Base-by-base conservation (phyloP, 257 asterid genomes). In the Gardenia jasminoides region DNA sequence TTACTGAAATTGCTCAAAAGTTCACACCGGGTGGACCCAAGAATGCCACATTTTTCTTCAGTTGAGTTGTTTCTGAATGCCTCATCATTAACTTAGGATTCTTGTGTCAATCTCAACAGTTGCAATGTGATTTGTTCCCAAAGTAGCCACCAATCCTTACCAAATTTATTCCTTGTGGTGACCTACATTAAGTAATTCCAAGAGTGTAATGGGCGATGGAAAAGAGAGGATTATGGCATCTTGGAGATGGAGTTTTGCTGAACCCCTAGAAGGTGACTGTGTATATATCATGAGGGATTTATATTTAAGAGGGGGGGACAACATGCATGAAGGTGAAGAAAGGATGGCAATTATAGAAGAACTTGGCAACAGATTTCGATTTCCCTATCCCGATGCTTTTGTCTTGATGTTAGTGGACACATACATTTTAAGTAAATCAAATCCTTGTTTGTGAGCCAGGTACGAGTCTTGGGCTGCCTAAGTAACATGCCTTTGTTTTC, bases 201-300 rank as follows among this genome's bases (percentile, higher is more conserved):
- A 85, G 64, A 80, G 62, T 48, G 47, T 78, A 67, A 41, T 76
- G 73, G 69, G 69, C 52, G 75, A 70, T 22, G 74, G 58, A 81
- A 76, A 71, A 54, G 65, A 72, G 52, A 82, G 68, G 12, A 36
- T 54, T 74, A 20, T 90, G 91, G 85, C 81, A 64, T 85, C 84
- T 89, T 88, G 88, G 89, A 64, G 81, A 78, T 88, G 92, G 91
- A 82, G 84, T 78, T 86, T 87, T 90, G 87, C 83, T 83, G 52
- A 78, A 36, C 30, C 52, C 74, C 50, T 50, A 10, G 76, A 36
- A 78, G 70, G 61, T 68, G 30, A 58, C 20, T 44, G 31, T 56
- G 70, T 52, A 20, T 83, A 78, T 70, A 50, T 3, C 26, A 66
- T 46, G 71, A 66, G 46, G 71, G 76, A 68, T 7, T 2, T 3